Base-by-base conservation (phyloP, 2,329 filamentous ascomycete genomes). In the Neonectria sp. region DNA sequence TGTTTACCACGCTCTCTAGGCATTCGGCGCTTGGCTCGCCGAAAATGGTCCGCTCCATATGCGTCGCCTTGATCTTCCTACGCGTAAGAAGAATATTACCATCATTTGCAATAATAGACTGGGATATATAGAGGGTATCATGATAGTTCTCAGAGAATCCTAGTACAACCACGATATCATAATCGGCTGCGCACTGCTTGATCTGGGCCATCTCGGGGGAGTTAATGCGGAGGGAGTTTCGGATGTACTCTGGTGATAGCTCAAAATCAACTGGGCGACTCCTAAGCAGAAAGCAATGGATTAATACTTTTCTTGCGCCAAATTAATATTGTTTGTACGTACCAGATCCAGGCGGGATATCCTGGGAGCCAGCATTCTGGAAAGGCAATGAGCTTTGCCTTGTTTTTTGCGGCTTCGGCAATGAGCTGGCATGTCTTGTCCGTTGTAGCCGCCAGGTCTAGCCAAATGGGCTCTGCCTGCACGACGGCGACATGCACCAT, bases 1-100 rank as follows among this genome's bases (percentile, higher is more conserved):
- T 58, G 29, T 63, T 60, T 7, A 75, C 79, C 5, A 86, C 84
- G 37, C 74, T 81, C 7, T 73, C 67, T 6, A 86, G 72, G 17
- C 77, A 79, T 5, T 79, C 73, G 4, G 78, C 82, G 0, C 73
- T 73, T 0, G 80, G 81, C 58, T 87, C 85, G 11, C 85, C 85
- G 52, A 82, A 88, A 31, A 86, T 68, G 8, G 82, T 83, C 0
- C 84, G 79, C 75, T 87, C 85, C 77, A 87, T 82, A 57, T 87
- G 84, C 0, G 84, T 87, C 0, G 85, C 81, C 73, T 87, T 87
- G 71, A 87, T 78, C 75, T 88, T 87, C 25, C 83, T 51, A 4
- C 62, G 27, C 5, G 45, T 46, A 8, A 46, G 21, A 13, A 46
- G 33, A 21, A 55, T 55, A 15, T 55, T 40, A 2, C 52, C 52